phyloP scores from a whole-genome alignment of 768 basidiomycete species.

The Mrakia blollopis region DNA sequence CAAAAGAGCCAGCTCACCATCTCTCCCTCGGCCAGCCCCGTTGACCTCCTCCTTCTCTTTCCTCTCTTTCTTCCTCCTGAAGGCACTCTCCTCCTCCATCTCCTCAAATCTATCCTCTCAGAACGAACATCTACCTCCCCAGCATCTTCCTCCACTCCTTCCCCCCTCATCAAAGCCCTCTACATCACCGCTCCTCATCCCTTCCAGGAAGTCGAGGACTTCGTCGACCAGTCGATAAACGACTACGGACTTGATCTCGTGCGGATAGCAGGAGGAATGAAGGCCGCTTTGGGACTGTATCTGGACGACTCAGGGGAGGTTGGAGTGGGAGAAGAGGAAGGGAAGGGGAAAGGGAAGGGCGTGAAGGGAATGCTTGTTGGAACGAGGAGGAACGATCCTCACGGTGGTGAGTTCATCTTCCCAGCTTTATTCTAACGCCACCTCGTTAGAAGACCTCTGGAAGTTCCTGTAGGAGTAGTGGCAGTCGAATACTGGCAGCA shows the following conservation, averaged over 20 bases:
- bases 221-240: slow-evolving; percentile 61
- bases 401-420: slow-evolving; percentile 66
- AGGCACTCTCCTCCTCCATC: slow-evolving; percentile 30
- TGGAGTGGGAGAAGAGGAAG: slow-evolving; percentile 30
- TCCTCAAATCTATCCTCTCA: slow-evolving; percentile 25
- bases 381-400: slow-evolving; percentile 82
- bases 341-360: slow-evolving; percentile 36
- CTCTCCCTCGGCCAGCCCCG: neutral
- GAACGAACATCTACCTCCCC: slow-evolving; percentile 38
- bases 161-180: slow-evolving; percentile 56
- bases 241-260: slow-evolving; percentile 74
- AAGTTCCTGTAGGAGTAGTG: neutral
- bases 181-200: slow-evolving; percentile 89
- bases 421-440: neutral
- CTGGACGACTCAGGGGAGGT: slow-evolving; percentile 48
- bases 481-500: neutral
- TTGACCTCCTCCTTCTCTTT: neutral
- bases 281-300: slow-evolving; percentile 67
- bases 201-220: slow-evolving; percentile 74
- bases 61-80: neutral
- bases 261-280: slow-evolving; percentile 61
- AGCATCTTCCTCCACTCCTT: slow-evolving; percentile 45
- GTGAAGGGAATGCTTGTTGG: slow-evolving; percentile 83
- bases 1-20: slow-evolving; percentile 18
- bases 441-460: neutral